A percentile compares a stretch with the other conserved stretches of the same genome.
These are phyloP conservation scores for Megacollybia marginata DNA, from an alignment of 768 basidiomycete species.

Conservation along the genomic window DNA sequence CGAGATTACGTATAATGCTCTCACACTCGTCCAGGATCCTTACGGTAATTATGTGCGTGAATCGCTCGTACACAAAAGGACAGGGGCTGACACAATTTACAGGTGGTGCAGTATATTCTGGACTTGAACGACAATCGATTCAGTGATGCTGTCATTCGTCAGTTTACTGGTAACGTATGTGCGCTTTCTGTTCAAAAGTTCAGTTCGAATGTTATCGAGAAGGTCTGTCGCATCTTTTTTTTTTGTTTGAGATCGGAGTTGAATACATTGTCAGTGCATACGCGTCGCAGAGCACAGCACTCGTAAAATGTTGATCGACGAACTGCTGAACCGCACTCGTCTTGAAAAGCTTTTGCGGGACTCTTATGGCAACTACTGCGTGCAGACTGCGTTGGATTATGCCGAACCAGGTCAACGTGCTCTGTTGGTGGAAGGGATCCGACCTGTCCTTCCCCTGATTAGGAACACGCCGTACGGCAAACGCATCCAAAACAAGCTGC, in stretches of 20 bases:
- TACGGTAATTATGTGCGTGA: constrained; percentile 80
- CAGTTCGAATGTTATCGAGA: constrained; percentile 98
- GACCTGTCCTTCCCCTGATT: constrained; percentile 96
- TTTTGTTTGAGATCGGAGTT: neutral
- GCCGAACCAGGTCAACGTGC: constrained; percentile 92
- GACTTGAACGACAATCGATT: constrained; percentile 98
- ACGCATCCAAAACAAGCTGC: constrained; percentile 96
- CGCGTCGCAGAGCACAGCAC: constrained; percentile 96
- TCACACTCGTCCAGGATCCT: constrained; percentile 97
- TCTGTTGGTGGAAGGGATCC: constrained; percentile 92
- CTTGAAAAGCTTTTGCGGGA: constrained; percentile 94
- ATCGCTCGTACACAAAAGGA: neutral
- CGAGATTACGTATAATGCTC: constrained; percentile 97
- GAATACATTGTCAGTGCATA: constrained; percentile 43
- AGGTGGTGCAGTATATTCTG: constrained; percentile 97
- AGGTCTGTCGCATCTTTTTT: constrained; percentile 36
- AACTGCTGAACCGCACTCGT: constrained; percentile 88
- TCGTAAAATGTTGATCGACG: constrained; percentile 90
- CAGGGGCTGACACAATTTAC: constrained; percentile 3
- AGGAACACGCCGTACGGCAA: constrained; percentile 99
- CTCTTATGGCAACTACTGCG: constrained; percentile 95
- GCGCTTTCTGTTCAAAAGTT: constrained; percentile 98
- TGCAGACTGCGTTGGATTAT: constrained; percentile 95
- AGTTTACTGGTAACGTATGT: constrained; percentile 96
- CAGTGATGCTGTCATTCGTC: constrained; percentile 94